Evolutionary conservation across 169 alveolate species (phyloP), one percentile per base, ranked within the genome.

Genomic region (Plasmodium knowlesi): DNA sequence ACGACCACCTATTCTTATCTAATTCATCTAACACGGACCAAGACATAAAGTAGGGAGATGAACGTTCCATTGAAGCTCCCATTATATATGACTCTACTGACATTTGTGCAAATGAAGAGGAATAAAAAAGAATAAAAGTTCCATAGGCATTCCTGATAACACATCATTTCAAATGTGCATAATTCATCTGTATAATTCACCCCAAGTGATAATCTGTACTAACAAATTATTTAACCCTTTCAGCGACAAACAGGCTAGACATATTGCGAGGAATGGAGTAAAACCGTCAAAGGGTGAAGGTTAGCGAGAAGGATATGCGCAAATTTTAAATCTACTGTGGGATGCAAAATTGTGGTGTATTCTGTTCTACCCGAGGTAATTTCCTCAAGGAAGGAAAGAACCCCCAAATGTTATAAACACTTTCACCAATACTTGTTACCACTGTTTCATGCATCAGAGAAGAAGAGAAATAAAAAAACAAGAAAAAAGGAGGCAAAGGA

Each of bases 281-380:
- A 82, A 78, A 78, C 46, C 82, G n/a, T 30, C 70, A 19, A 67
- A 88, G 3, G 28, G 74, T 19, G 83, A 88, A 78, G 94, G 94
- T 88, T 79, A 22, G n/a, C 30, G n/a, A n/a, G n/a, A 39, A 72
- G 3, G 37, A 73, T 16, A 54, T 43, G 10, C 54, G n/a, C 73
- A 43, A 34, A 53, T 12, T 46, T 54, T 14, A 37, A 19, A 43
- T 12, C 39, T 10, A 79, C 37, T 46, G 50, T 5, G 39, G 57
- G 19, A 37, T 3, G 6, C 25, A 46, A 1, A 46, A 46, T 10
- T 46, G 57, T 46, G 57, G 57, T n/a, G n/a, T 46, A 46, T 46
- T n/a, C 57, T n/a, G 5, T 32, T 46, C 5, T 10, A 46, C 57
- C 57, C 57, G 5, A 46, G 57, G n/a, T 4, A 46, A n/a, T 46